Conservation (phyloP, 2,329 filamentous ascomycete species). For the Cladosporium sp. region DNA sequence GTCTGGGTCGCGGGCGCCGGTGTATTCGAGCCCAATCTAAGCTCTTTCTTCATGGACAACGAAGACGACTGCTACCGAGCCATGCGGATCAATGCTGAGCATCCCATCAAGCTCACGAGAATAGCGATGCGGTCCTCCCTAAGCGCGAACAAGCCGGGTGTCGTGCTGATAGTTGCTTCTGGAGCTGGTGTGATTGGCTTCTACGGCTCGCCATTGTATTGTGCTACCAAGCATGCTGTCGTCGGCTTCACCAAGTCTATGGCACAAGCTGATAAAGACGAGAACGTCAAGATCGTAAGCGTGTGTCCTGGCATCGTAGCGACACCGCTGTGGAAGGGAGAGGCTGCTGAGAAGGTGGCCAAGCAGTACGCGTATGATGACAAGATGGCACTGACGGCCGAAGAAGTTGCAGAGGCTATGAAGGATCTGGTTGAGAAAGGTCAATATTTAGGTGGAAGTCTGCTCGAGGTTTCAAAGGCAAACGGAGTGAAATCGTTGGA, state of each 20-base stretch:
- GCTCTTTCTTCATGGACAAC: conserved; percentile 41
- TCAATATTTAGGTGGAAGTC: conserved; percentile 27
- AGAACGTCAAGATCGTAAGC: conserved; percentile 39
- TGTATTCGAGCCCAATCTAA: conserved; percentile 41
- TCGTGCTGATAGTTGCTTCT: conserved; percentile 38
- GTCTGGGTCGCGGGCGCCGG: conserved; percentile 42
- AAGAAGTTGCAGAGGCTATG: conserved; percentile 33
- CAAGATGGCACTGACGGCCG: conserved; percentile 24
- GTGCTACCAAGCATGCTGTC: conserved; percentile 42
- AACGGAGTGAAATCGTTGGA: conserved; percentile 21
- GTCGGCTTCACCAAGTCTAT: conserved; percentile 42
- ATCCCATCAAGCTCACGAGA: conserved; percentile 43
- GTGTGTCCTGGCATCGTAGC: conserved; percentile 36
- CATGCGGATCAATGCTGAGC: conserved; percentile 40
- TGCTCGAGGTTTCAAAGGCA: conserved; percentile 22
- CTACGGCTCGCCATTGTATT: conserved; percentile 39
- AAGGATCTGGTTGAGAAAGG: conserved; percentile 29
- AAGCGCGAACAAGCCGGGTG: conserved; percentile 37
- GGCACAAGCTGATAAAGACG: conserved; percentile 34
- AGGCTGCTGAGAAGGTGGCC: conserved; percentile 22
- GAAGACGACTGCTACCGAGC: conserved; percentile 37
- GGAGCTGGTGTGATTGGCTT: conserved; percentile 35
- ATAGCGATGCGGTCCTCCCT: conserved; percentile 39
- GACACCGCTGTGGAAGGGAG: conserved; percentile 34
- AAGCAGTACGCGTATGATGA: conserved; percentile 25